Base-by-base conservation (phyloP, 371 early-diverging fungal species). In the Apophysomyces variabilis region DNA sequence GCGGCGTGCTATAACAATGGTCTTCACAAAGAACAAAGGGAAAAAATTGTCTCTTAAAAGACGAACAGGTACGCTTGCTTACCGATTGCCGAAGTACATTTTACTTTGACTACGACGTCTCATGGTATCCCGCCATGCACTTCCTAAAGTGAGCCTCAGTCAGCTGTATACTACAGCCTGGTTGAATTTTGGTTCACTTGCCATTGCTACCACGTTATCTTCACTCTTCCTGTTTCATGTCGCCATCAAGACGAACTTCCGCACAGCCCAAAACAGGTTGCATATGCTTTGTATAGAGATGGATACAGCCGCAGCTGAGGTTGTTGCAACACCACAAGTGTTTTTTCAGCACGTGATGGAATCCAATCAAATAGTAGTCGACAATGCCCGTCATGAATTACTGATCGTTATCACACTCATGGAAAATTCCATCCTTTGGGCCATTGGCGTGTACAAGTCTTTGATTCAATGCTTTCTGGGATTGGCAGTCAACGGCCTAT, bases 381-480 rank as follows among this genome's bases (percentile, higher is more conserved):
- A 76, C 5, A 72, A 71, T 66, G 57, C 69, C 13, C 72, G 62
- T 3, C 70, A 64, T 0, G 58, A 46, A 7, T 63, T 80, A 0
- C 21, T 67, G 0, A 54, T 62, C 3, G 56, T 35, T 4, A 38
- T 76, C 1, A 57, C 38, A 8, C 54, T 72, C 1, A 8, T 76
- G 14, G 63, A 80, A 61, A 61, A 43, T 1, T 43, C 60, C 26
- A 11, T 78, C 5, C n/a, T 70, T 0, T 82, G 74, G 74, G 38
- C 77, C 1, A 60, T 77, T 26, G 61, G 50, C 7, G 58, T 67
- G 13, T 82, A 82, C 66, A 77, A 78, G 50, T 75, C 79, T 2
- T 74, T 70, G 7, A 77, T 71, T 38, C 78, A 75, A 8, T 82
- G 83, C 45, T 56, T 82, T 9, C 41, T 82, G 4, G 68, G 63